Evolutionary conservation across 208 protist genomes (phyloP).

Genomic region (Eutreptiella sp.): DNA sequence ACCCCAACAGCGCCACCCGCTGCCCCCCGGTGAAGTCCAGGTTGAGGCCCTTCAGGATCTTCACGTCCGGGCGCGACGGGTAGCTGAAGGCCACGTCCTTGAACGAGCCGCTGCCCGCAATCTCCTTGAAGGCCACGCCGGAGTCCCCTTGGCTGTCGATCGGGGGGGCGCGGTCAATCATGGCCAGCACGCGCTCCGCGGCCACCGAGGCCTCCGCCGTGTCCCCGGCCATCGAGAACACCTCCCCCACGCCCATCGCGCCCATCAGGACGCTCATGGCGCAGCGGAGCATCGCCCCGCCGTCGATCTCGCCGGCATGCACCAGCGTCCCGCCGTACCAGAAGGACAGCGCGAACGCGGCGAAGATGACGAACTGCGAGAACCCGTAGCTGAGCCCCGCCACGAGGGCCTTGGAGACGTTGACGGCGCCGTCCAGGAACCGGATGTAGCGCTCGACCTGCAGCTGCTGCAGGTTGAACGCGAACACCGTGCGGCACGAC

Average conservation of each 20-base stretch:
- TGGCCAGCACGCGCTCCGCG: constrained; percentile 53
- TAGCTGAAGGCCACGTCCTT: constrained; percentile 67
- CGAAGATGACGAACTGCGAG: constrained; percentile 56
- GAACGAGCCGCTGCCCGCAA: too few relatives aligned
- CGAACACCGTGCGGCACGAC: constrained; percentile 59
- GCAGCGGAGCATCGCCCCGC: constrained; percentile 47
- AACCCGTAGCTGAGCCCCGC: constrained; percentile 46
- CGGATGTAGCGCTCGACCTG: constrained; percentile 33
- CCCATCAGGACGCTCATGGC: constrained; percentile 51
- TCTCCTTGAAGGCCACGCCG: constrained; percentile 38
- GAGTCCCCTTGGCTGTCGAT: constrained; percentile 45
- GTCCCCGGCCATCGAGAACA: constrained; percentile 55
- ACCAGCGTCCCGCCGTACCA: constrained; percentile 72
- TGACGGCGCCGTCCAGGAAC: constrained; percentile 28
- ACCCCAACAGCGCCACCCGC: constrained; percentile 69
- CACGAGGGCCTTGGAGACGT: constrained; percentile 33
- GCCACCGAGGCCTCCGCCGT: constrained; percentile 44
- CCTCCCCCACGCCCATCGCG: constrained; percentile 51
- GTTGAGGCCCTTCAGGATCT: constrained; percentile 59
- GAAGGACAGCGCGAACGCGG: constrained; percentile 52
- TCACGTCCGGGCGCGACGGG: constrained; percentile 63
- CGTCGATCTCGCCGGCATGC: constrained; percentile 47
- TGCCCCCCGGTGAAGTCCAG: constrained; percentile 53
- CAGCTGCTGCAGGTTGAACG: constrained; percentile 57
- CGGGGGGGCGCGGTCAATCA: constrained; percentile 62